Conservation (phyloP, 331 rosid species). For the Cydonia oblonga region DNA sequence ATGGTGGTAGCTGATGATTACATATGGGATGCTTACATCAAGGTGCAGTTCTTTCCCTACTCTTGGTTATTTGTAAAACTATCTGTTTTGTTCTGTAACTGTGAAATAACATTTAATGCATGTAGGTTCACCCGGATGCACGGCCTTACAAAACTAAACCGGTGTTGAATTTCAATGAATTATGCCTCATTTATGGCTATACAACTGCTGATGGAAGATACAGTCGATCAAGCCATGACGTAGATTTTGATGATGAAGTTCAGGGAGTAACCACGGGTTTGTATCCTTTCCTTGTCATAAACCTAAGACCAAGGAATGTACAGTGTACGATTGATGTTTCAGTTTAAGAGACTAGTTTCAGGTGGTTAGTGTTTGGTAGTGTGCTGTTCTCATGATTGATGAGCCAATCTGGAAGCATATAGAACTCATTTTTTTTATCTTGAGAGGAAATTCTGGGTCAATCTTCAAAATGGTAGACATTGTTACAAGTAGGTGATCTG, state of each 20-base stretch:
- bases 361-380: neutral
- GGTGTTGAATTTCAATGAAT: conserved; percentile 50
- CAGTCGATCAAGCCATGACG: conserved; percentile 75
- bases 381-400: neutral
- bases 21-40: conserved; percentile 53
- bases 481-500: neutral
- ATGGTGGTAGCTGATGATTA: conserved; percentile 64
- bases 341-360: neutral
- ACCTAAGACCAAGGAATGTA: neutral
- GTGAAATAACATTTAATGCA: neutral
- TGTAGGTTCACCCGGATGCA: conserved; percentile 59
- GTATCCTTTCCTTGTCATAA: conserved; percentile 3
- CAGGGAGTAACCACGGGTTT: conserved; percentile 37
- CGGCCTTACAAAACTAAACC: conserved; percentile 44
- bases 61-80: neutral
- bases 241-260: conserved; percentile 41
- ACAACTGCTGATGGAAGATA: conserved; percentile 73
- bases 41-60: conserved; percentile 14
- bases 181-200: conserved; percentile 53
- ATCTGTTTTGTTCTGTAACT: neutral
- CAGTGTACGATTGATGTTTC: neutral
- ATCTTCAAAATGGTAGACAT: neutral
- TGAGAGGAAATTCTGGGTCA: neutral
- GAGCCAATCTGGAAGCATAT: neutral
- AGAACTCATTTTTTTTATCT: neutral